Conservation (phyloP, 2,329 filamentous ascomycete species). For the Sporothrix pseudoabietina region DNA sequence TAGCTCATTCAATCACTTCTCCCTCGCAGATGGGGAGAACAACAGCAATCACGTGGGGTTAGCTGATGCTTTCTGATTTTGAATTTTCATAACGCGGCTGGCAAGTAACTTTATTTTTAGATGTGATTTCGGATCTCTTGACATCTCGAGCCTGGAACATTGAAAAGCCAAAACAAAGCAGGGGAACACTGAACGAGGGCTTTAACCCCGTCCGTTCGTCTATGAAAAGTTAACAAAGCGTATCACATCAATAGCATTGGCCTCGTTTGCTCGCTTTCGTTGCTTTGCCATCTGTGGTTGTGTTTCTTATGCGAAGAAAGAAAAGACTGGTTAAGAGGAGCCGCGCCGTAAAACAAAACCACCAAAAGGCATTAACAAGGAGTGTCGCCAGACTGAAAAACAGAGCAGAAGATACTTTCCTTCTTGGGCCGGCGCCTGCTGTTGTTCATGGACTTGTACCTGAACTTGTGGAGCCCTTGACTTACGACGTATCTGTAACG, state of each 20-base stretch:
- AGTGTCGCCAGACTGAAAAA: neutral
- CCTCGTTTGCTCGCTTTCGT: neutral
- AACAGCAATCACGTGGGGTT: neutral
- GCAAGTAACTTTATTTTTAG: neutral
- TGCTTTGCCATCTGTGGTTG: neutral
- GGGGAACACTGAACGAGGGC: neutral
- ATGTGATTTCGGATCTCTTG: no score
- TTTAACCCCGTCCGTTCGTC: neutral
- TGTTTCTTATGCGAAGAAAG: constrained; percentile 13
- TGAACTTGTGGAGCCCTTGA: constrained; percentile 3
- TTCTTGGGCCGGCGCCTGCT: neutral
- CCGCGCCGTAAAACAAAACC: neutral
- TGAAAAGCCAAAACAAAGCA: neutral
- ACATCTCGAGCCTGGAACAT: neutral
- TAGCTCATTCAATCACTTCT: no score
- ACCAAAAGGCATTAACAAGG: neutral
- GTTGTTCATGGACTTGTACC: neutral
- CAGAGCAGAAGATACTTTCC: neutral
- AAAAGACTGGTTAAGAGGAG: neutral
- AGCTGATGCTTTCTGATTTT: neutral
- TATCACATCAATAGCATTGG: neutral
- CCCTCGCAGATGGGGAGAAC: neutral
- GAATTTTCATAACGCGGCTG: neutral
- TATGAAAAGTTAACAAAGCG: neutral
- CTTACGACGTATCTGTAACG: constrained; percentile 3